Conservation (phyloP, 495 filamentous ascomycete species). For the Tetracladium setigerum region DNA sequence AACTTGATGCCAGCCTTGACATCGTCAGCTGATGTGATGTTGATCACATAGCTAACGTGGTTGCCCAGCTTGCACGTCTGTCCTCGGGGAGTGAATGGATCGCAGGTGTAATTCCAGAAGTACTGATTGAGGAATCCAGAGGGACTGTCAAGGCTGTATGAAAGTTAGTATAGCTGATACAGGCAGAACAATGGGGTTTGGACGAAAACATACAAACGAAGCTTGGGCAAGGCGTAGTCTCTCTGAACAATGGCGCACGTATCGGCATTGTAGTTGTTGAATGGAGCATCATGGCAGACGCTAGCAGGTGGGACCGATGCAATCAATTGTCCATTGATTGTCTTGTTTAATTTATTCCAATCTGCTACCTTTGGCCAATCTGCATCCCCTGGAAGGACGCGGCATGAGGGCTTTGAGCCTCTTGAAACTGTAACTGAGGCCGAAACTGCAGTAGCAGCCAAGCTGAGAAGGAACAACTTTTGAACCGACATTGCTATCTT, state of each 20-base stretch:
- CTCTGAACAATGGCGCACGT: neutral
- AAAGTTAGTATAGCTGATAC: too few relatives aligned
- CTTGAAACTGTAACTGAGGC: too few relatives aligned
- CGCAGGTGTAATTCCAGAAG: constrained; percentile 43
- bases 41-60: constrained; percentile 48
- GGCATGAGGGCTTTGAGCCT: constrained; percentile 3
- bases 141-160: constrained; percentile 12
- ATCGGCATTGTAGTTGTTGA: constrained; percentile 6
- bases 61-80: constrained; percentile 50
- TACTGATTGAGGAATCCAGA: constrained; percentile 33
- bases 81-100: constrained; percentile 40
- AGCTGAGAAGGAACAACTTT: too few relatives aligned
- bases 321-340: constrained; percentile 43
- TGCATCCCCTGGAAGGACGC: constrained; percentile 15
- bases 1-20: constrained; percentile 44
- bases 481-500: too few relatives aligned
- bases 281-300: constrained; percentile 39
- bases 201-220: neutral
- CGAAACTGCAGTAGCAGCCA: too few relatives aligned
- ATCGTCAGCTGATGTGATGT: constrained; percentile 34
- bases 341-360: constrained; percentile 37
- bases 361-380: constrained; percentile 32
- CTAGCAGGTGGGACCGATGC: constrained; percentile 41
- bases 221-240: neutral
- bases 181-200: neutral